Evolutionary conservation across 371 early-diverging fungal genomes (phyloP), one percentile per base, ranked within the genome.

Genomic region (Synchytrium microbalum): DNA sequence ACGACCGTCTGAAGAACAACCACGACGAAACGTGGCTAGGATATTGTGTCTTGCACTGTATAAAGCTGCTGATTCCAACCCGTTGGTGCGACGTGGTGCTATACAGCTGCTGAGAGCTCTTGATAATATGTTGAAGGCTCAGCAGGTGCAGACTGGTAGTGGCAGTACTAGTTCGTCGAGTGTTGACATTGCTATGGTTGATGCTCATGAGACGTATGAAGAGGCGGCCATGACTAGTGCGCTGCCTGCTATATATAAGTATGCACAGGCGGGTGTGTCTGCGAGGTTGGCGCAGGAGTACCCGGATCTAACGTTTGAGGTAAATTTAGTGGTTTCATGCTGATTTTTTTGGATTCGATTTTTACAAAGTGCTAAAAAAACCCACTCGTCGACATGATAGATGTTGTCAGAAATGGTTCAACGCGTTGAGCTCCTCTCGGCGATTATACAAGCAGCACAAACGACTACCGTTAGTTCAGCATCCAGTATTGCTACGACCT

Each of bases 211-310:
- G 10, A 63, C 64, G 3, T 72, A 72, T 67, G 79, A 78, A 67
- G 54, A 72, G 14, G 58, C 71, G 1, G 86, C 91, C 1, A 87
- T 88, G 13, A 80, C 86, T 14, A 89, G 89, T 70, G 84, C 86
- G 23, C 69, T 93, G 26, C 88, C 93, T 0, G 83, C 88, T 23
- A 84, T 92, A 60, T 95, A 87, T 75, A 89, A 87, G 64, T 88
- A 85, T 69, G 89, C 88, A 2, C 94, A 86, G 69, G 79, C 79
- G 28, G 72, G 75, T 53, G 71, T 91, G 27, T 88, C 90, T 0
- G 83, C 84, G 2, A 75, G 88, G 13, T 67, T 91, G 16, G 91
- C 91, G 0, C 72, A 78, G 3, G 87, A 79, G 55, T 67, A 79
- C 31, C 79, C 86, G 0, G 85, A 84, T 10, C 80, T 89, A 60